Evolutionary conservation across 441 rosid species (phyloP).

Genomic region (Hura crepitans): DNA sequence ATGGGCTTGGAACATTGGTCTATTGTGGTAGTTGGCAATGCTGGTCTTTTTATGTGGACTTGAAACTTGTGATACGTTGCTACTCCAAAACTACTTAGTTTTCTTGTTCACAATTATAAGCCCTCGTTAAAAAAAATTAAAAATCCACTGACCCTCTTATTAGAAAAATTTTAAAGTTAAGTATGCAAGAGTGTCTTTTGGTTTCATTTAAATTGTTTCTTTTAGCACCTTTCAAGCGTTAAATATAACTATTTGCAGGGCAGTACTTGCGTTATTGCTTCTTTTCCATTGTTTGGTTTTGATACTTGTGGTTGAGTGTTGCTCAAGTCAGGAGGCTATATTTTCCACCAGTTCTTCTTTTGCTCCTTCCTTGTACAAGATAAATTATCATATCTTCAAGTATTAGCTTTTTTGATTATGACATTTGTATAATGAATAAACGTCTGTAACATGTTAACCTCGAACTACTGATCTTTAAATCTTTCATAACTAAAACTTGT

Average conservation of each 20-base stretch:
- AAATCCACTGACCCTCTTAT: too few relatives aligned
- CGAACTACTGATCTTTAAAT: not conserved
- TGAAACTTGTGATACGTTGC: too few relatives aligned
- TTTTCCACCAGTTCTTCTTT: not conserved
- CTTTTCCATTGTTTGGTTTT: not conserved
- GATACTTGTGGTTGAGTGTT: not conserved
- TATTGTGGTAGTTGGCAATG: too few relatives aligned
- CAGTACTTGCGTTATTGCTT: not conserved
- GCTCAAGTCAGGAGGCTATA: not conserved
- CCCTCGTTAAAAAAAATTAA: too few relatives aligned
- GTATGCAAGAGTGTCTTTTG: not conserved
- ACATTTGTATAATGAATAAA: constrained; percentile 2
- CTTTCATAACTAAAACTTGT: not conserved
- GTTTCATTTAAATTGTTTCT: not conserved
- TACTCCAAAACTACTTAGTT: too few relatives aligned
- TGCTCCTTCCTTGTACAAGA: not conserved
- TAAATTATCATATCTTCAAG: not conserved
- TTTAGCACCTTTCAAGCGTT: constrained; percentile 6
- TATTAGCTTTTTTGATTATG: constrained; percentile 8
- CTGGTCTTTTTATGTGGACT: too few relatives aligned
- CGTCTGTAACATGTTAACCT: constrained; percentile 8
- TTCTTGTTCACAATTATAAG: too few relatives aligned
- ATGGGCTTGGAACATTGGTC: too few relatives aligned
- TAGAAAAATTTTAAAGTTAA: not conserved
- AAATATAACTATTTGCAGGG: not conserved